A percentile compares a stretch with the other conserved stretches of the same genome.
Conservation (phyloP, 148 eudicot genomes). For the Limonium bicolor region DNA sequence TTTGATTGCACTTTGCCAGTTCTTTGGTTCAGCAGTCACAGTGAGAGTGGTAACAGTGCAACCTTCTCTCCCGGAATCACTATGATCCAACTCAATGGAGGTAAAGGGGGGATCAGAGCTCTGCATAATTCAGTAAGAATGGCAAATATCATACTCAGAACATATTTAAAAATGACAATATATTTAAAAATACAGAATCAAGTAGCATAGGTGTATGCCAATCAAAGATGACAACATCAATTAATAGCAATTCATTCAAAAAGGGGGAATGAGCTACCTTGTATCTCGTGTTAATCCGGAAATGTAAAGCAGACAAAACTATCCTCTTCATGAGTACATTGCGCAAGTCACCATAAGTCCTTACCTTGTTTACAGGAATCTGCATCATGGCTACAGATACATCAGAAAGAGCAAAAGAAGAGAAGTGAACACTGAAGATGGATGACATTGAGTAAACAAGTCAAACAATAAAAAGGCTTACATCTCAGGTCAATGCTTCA, state of each 20-base stretch:
- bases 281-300: slow-evolving; percentile 96
- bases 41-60: slow-evolving; percentile 99
- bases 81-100: slow-evolving; percentile 92
- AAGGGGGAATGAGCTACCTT: slow-evolving; percentile 30
- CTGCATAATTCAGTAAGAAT: slow-evolving; percentile 25
- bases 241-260: neutral
- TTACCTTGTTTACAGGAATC: slow-evolving; percentile 91
- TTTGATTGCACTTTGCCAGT: slow-evolving; percentile 86
- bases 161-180: neutral
- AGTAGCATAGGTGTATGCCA: no score
- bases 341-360: slow-evolving; percentile 69
- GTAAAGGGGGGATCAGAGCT: slow-evolving; percentile 98
- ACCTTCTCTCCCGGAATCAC: slow-evolving; percentile 99
- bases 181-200: neutral
- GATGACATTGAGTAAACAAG: neutral
- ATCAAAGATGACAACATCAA: neutral
- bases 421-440: no score
- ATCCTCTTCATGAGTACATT: slow-evolving; percentile 97
- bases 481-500: no score
- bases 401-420: neutral
- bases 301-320: slow-evolving; percentile 95
- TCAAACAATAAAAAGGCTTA: neutral
- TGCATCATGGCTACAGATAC: slow-evolving; percentile 15
- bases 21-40: slow-evolving; percentile 89
- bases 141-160: slow-evolving; percentile 7